phyloP scores from a whole-genome alignment of 129 eudicot species.

The Lactuca sativa region DNA sequence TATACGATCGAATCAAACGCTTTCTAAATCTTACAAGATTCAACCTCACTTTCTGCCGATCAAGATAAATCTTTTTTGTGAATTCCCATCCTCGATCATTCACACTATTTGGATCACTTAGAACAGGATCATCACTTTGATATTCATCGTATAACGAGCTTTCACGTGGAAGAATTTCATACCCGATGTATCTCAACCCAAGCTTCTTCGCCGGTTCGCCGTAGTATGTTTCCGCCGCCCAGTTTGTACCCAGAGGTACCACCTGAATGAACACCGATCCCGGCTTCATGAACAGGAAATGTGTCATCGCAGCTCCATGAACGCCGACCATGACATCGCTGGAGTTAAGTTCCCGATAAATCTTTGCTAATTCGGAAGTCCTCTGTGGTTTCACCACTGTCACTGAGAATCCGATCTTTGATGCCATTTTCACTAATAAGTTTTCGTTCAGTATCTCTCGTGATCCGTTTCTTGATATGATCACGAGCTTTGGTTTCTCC shows the following conservation, averaged over 20 bases:
- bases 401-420: constrained; percentile 66
- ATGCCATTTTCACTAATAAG: constrained; percentile 54
- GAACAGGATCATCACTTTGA: constrained; percentile 62
- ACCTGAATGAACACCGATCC: constrained; percentile 82
- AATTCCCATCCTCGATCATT: constrained; percentile 80
- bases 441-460: constrained; percentile 77
- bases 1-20: constrained; percentile 69
- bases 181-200: constrained; percentile 73
- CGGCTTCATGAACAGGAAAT: constrained; percentile 79
- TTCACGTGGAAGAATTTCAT: constrained; percentile 63
- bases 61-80: constrained; percentile 85
- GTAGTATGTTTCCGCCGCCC: constrained; percentile 95
- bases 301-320: constrained; percentile 99
- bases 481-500: constrained; percentile 68
- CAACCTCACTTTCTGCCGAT: constrained; percentile 73
- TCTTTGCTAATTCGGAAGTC: constrained; percentile 74
- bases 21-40: constrained; percentile 65
- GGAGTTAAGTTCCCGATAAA: constrained; percentile 69
- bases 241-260: constrained; percentile 79
- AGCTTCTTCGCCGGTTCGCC: constrained; percentile 79
- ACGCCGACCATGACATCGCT: constrained; percentile 96
- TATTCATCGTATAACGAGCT: constrained; percentile 85
- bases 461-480: constrained; percentile 78
- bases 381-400: constrained; percentile 57
- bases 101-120: constrained; percentile 70